Conservation (phyloP, 495 filamentous ascomycete species). For the Daldinia decipiens region DNA sequence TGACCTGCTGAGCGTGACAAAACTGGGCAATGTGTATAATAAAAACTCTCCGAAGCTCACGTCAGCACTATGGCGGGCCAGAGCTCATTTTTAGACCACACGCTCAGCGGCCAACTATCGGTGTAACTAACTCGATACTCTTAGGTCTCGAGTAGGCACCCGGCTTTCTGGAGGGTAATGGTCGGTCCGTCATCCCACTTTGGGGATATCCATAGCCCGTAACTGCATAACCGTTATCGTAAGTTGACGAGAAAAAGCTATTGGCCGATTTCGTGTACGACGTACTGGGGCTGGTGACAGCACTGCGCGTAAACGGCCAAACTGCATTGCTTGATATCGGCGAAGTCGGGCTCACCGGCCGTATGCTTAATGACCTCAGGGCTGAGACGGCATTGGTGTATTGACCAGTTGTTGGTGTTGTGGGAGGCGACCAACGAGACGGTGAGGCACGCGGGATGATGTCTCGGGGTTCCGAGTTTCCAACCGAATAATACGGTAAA, state of each 20-base stretch:
- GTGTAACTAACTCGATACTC: slow-evolving; percentile 63
- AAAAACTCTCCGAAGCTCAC: slow-evolving; percentile 44
- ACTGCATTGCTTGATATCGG: slow-evolving; percentile 50
- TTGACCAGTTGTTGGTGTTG: slow-evolving; percentile 51
- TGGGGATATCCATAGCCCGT: slow-evolving; percentile 48
- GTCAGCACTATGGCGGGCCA: slow-evolving; percentile 36
- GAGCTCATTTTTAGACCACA: slow-evolving; percentile 16
- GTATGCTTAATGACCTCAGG: slow-evolving; percentile 57
- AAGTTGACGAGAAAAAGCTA: slow-evolving; percentile 57
- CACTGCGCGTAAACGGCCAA: slow-evolving; percentile 60
- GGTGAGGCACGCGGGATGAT: slow-evolving; percentile 64
- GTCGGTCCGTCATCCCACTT: slow-evolving; percentile 51
- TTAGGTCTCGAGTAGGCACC: slow-evolving; percentile 60
- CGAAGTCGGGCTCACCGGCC: slow-evolving; percentile 60
- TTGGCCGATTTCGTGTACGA: slow-evolving; percentile 54
- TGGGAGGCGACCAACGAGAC: slow-evolving; percentile 57
- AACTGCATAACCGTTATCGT: slow-evolving; percentile 55
- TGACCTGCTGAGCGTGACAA: slow-evolving; percentile 40
- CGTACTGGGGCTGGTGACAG: slow-evolving; percentile 56
- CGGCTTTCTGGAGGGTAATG: slow-evolving; percentile 56
- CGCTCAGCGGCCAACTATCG: slow-evolving; percentile 57
- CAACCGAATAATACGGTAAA: slow-evolving; percentile 52
- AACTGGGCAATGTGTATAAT: slow-evolving; percentile 30
- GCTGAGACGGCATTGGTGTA: slow-evolving; percentile 56
- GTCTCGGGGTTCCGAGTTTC: slow-evolving; percentile 57